Base-by-base conservation (phyloP, 129 eudicot species). In the Sambucus nigra region DNA sequence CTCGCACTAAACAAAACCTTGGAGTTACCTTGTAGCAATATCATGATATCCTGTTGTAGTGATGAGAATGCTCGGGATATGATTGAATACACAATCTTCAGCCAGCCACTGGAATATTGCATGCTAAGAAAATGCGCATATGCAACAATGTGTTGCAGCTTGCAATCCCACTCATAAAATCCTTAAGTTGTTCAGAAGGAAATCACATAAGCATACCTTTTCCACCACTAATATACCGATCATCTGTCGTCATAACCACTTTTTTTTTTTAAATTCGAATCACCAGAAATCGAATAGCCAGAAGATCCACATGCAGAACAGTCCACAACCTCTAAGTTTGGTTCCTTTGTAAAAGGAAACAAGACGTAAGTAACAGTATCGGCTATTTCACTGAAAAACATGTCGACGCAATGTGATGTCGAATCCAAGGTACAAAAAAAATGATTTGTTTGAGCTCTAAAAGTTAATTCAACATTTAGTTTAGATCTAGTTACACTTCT, bases 1-100 rank as follows among this genome's bases (percentile, higher is more conserved):
- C 35, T 8, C 8, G 35, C 4, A 29, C 4, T 15, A 35, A 35
- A 35, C 42, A 35, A 15, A 41, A 31, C 21, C 19, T 68, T 26
- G 40, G 25, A 14, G 23, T 11, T 70, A 92, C 99, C 99, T 75
- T 55, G 99, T 92, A 65, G 96, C 99, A 55, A 92, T 77, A 69
- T 92, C 99, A 55, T 94, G 99, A 65, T 79, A 92, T 53, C 99
- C 99, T 80, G 86, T 92, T 50, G 83, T 96, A 10, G 99, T 92
- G 62, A 92, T 82, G 60, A 92, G 75, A 75, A 92, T 92, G 69
- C 91, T 72, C 19, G 99, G 99, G 56, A 92, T 84, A 65, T 92
- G 96, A 69, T 80, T 86, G 83, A 82, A 92, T 50, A 92, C 65
- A 23, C 70, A 69, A 71, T 92, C 99, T 69, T 92, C 99, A 59